Base-by-base conservation (phyloP, 2,329 filamentous ascomycete species). In the Ophiocordyceps unilateralis region DNA sequence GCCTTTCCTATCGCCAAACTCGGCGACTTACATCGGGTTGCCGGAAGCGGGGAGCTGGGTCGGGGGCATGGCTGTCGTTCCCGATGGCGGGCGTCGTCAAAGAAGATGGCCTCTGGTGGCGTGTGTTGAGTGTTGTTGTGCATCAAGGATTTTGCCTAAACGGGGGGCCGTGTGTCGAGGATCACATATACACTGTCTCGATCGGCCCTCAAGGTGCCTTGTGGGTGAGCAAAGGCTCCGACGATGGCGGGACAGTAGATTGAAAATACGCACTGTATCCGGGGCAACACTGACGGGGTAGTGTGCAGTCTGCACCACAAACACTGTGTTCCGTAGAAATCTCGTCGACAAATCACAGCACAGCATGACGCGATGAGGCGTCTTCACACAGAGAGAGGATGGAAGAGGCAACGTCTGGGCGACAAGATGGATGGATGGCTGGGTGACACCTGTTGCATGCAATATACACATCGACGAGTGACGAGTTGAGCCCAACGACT, bases 11-110 rank as follows among this genome's bases (percentile, higher is more conserved):
- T 10, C 15, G 17, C 5, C 20, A 2, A 19, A 10, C n/a, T 24
- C 19, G 30, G 15, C 36, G 20, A 62, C 66, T 54, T 58, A 69
- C 66, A 69, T 56, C 37, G 66, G 66, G 46, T 69, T 69, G 32
- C 66, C 66, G 26, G 64, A 67, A 46, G 61, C 62, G 42, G 66
- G 66, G 23, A 69, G 58, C 49, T 65, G 53, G 12, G 66, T 69
- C 11, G 66, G 64, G 49, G 66, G 54, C 66, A 69, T 67, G 37
- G 42, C 50, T 43, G 26, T 22, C 22, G 36, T 19, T 34, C 15
- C 32, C 32, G 32, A 34, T 34, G 15, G 32, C n/a, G 10, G 36
- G 19, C 36, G 36, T 22, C 19, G 19, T 22, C 19, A 19, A 34
- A 6, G 19, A 38, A 7, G 19, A 17, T 34, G 32, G 32, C n/a